Percentiles rank a stretch among this genome's conserved stretches.
phyloP scores from a whole-genome alignment of 2,329 filamentous ascomycete genomes.

The Monosporascus sp. region DNA sequence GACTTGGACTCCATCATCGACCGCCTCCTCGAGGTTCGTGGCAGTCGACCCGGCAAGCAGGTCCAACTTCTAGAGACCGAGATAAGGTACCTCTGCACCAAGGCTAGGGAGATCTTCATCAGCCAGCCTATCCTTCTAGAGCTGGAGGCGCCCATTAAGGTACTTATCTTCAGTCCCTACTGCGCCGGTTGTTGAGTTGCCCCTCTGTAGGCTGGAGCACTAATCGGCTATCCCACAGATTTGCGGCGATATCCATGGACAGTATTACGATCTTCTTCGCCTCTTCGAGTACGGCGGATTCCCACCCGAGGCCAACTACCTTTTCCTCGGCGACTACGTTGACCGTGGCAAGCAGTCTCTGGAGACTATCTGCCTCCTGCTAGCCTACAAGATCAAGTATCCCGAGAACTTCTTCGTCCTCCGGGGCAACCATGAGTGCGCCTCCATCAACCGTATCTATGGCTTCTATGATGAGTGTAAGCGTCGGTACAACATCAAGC shows the following conservation, averaged over 20 bases:
- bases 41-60: conserved; percentile 96
- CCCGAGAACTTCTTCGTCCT: conserved; percentile 99
- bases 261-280: conserved; percentile 96
- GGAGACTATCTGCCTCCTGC: conserved; percentile 93
- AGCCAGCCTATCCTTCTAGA: conserved; percentile 97
- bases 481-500: conserved; percentile 97
- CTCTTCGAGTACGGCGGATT: conserved; percentile 98
- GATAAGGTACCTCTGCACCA: conserved; percentile 96
- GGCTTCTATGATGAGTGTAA: conserved; percentile 99
- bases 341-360: conserved; percentile 98
- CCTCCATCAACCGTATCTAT: conserved; percentile 98
- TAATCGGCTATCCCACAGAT: conserved; percentile 54
- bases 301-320: conserved; percentile 97
- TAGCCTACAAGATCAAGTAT: conserved; percentile 99
- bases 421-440: conserved; percentile 97
- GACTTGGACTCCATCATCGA: conserved; percentile 99
- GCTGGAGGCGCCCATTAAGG: conserved; percentile 98
- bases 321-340: conserved; percentile 98
- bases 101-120: conserved; percentile 98
- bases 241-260: conserved; percentile 97
- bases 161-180: conserved; percentile 37
- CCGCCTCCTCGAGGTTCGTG: conserved; percentile 92
- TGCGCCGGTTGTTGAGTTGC: conserved; percentile 3
- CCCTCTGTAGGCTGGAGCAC: conserved; percentile 1
- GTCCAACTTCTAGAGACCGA: conserved; percentile 94